These are phyloP conservation scores for Phalaenopsis equestris DNA, from an alignment of 106 monocot species.

Conservation along the genomic window DNA sequence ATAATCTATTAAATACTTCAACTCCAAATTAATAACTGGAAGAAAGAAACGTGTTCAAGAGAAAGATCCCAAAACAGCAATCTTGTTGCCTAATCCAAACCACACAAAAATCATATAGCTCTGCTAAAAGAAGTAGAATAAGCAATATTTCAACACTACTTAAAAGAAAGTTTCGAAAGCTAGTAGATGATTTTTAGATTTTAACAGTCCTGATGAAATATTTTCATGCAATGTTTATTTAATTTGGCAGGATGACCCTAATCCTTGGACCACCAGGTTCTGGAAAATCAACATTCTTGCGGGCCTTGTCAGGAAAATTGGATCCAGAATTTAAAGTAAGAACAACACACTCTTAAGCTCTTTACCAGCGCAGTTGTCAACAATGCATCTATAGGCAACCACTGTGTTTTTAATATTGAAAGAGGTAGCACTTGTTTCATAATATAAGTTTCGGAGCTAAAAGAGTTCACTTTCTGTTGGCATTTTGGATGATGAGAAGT, in stretches of 20 bases:
- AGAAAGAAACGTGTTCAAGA: constrained; percentile 1
- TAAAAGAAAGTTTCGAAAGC: not conserved
- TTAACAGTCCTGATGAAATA: not conserved
- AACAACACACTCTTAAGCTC: not conserved
- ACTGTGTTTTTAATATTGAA: not conserved
- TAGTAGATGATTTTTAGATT: not conserved
- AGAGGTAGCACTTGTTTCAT: not conserved
- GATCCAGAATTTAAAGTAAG: constrained; percentile 36
- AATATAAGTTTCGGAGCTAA: not conserved
- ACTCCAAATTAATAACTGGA: not conserved
- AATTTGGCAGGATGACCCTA: constrained; percentile 30
- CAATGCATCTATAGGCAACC: not conserved
- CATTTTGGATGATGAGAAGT: not conserved
- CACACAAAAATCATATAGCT: not conserved
- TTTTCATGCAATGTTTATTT: not conserved
- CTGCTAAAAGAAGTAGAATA: not conserved
- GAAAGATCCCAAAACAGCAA: not conserved
- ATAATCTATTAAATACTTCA: not conserved
- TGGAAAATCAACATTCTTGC: constrained; percentile 55
- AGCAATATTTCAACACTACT: not conserved
- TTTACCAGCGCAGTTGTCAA: not conserved
- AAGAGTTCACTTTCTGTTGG: not conserved
- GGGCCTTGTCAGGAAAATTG: constrained; percentile 41
- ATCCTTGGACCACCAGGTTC: constrained; percentile 38
- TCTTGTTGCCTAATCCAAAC: not conserved